phyloP scores from a whole-genome alignment of 2,329 filamentous ascomycete genomes.

The Pyricularia sp. region DNA sequence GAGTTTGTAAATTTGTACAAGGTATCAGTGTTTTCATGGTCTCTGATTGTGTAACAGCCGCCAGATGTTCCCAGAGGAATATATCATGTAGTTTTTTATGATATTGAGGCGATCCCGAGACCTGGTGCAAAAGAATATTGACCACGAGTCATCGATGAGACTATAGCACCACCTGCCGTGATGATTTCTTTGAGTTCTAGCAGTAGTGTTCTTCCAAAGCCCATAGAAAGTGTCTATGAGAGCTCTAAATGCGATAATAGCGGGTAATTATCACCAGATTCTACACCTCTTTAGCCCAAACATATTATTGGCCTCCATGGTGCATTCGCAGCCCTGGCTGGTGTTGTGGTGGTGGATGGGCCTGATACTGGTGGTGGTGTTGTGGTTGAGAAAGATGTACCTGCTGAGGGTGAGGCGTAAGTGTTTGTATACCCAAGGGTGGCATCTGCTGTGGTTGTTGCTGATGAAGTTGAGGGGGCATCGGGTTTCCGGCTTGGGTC shows the following conservation, averaged over 20 bases:
- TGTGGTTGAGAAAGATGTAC: not conserved
- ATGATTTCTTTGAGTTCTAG: not conserved
- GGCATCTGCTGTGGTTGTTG: not conserved
- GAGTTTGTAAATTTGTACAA: not conserved
- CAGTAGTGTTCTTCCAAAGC: not conserved
- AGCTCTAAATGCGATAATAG: not conserved
- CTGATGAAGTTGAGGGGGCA: not conserved
- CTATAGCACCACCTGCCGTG: not conserved
- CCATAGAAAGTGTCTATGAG: not conserved
- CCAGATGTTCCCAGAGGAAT: not conserved
- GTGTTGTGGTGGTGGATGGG: not conserved
- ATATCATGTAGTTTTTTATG: not conserved
- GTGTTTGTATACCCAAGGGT: not conserved
- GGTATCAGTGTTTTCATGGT: not conserved
- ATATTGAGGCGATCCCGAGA: not conserved
- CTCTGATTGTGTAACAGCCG: not conserved
- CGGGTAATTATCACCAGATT: not conserved
- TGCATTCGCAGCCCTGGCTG: not conserved
- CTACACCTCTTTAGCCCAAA: not conserved
- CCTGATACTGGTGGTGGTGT: not conserved
- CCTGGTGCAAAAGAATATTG: not conserved
- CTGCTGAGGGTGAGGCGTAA: not conserved
- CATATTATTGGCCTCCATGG: not conserved
- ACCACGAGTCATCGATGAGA: not conserved
- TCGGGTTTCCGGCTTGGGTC: not conserved